Evolutionary conservation across 169 alveolate genomes (phyloP).

Genomic region (Cryptosporidium felis): DNA sequence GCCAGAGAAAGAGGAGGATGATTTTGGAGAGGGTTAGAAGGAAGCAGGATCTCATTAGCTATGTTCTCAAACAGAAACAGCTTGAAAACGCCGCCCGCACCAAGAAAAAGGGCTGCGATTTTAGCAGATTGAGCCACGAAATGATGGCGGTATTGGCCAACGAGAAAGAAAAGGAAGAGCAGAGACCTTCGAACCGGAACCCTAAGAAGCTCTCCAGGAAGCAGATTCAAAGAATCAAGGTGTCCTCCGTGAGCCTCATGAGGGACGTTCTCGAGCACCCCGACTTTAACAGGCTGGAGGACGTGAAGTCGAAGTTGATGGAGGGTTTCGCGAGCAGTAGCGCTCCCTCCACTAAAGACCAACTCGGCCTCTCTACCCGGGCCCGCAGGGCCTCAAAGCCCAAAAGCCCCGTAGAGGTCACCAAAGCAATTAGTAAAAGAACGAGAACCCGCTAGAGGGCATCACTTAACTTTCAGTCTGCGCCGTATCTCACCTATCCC

Average conservation of each 20-base stretch:
- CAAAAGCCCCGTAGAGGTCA: not conserved
- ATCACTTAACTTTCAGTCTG: not conserved
- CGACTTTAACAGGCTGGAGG: conserved; percentile 12
- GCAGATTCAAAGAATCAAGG: not conserved
- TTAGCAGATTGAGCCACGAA: conserved; percentile 7
- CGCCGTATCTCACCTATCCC: not conserved
- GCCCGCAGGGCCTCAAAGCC: not conserved
- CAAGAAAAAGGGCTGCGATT: not conserved
- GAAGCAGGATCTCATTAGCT: conserved; percentile 39
- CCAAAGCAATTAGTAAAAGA: not conserved
- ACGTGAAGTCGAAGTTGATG: conserved; percentile 10
- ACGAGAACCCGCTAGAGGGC: not conserved
- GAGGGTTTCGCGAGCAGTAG: not conserved
- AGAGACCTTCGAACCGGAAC: too few species aligned
- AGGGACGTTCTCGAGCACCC: conserved; percentile 39
- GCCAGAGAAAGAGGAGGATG: conserved; percentile 54
- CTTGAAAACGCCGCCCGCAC: conserved; percentile 5
- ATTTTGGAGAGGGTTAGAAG: conserved; percentile 25
- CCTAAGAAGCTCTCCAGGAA: conserved; percentile 13
- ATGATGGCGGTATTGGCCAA: not conserved
- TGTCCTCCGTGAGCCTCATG: not conserved
- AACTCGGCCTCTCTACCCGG: too few species aligned
- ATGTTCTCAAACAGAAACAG: conserved; percentile 1
- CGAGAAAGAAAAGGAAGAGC: not conserved
- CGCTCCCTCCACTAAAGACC: too few species aligned